phyloP scores from a whole-genome alignment of 2,329 filamentous ascomycete species.

The Pseudogymnoascus sp. region DNA sequence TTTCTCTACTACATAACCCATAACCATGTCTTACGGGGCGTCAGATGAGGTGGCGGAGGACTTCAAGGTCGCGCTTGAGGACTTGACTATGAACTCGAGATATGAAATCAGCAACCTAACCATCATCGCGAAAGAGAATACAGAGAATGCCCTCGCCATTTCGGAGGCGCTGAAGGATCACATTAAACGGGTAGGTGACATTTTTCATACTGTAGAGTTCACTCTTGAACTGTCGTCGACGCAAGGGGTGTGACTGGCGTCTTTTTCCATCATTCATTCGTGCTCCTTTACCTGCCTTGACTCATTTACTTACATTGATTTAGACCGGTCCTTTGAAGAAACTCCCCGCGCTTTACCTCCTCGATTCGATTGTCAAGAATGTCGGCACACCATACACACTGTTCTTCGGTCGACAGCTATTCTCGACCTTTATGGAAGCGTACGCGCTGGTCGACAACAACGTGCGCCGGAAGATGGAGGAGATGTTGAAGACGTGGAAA shows the following conservation, averaged over 20 bases:
- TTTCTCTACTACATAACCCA: slow-evolving; percentile 29
- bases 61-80: slow-evolving; percentile 87
- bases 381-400: slow-evolving; percentile 95
- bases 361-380: slow-evolving; percentile 98
- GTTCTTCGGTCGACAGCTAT: slow-evolving; percentile 86
- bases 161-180: slow-evolving; percentile 85
- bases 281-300: slow-evolving; percentile 23
- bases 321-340: slow-evolving; percentile 86
- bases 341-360: slow-evolving; percentile 89
- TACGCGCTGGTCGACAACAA: slow-evolving; percentile 80
- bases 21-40: slow-evolving; percentile 53
- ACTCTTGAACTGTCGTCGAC: slow-evolving; percentile 2
- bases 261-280: slow-evolving; percentile 10
- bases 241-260: slow-evolving; percentile 19
- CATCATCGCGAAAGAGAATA: slow-evolving; percentile 94
- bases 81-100: slow-evolving; percentile 82
- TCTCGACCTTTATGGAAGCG: slow-evolving; percentile 92
- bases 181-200: slow-evolving; percentile 75
- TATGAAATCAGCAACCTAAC: slow-evolving; percentile 97
- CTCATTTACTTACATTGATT: slow-evolving; percentile 33
- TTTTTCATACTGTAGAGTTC: slow-evolving; percentile 16
- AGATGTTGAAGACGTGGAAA: slow-evolving; percentile 97
- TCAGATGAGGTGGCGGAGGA: slow-evolving; percentile 86
- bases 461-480: slow-evolving; percentile 86
- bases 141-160: slow-evolving; percentile 88